Evolutionary conservation across 768 basidiomycete species (phyloP), one percentile per base, ranked within the genome.

Genomic region (Lentinula boryana): DNA sequence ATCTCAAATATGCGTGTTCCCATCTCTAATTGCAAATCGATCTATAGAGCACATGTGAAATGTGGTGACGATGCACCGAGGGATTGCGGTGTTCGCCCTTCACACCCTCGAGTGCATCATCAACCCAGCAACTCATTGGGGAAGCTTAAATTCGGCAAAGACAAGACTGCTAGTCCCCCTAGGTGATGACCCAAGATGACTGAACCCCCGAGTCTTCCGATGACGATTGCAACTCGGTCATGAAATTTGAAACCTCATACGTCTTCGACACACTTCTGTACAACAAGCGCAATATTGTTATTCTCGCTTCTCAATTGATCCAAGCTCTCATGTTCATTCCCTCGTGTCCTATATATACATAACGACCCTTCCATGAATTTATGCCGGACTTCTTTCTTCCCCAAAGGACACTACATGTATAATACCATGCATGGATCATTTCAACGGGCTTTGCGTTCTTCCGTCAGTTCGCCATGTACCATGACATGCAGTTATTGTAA

Each of bases 1-100:
- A n/a, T 58, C 56, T 56, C 48, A 55, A 44, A 38, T 38, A 13
- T 48, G 40, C 35, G 48, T 49, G 52, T 62, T 33, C 35, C 15
- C 49, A n/a, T 40, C 18, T 33, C 58, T 65, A 48, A 63, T 55
- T 5, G 57, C 12, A 63, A 60, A 55, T 66, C 5, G 23, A 43
- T 2, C 44, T 44, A 5, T 66, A 91, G 91, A 66, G 82, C 89
- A n/a, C 92, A 95, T 68, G 79, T 91, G 63, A 93, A 92, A 69
- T 95, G 93, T 66, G 92, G 91, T 16, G 92, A 95, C 69, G 67
- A 82, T 50, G 91, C 92, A 12, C 91, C 92, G 9, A 77, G 80
- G 57, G 87, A 93, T 71, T 93, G 92, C 67, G 91, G 88, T 18
- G 59, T 84, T n/a, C 83, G 81, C 41, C 76, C 78, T 27, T 60